Evolutionary conservation across 805 yeast species (phyloP), one percentile per base, ranked within the genome.

Genomic region (Danielia oregonensis): DNA sequence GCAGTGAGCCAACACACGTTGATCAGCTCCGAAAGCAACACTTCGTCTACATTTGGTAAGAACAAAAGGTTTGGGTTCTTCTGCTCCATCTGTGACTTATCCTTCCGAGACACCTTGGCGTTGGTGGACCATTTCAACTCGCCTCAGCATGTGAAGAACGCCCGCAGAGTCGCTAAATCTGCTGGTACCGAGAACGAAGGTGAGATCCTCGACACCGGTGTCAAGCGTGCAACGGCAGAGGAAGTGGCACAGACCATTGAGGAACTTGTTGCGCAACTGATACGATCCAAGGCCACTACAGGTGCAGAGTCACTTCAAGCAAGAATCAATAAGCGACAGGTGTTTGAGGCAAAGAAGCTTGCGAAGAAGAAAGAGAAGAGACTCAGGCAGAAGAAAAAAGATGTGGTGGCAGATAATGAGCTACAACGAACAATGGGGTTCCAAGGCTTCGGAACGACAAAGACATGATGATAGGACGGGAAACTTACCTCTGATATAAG

Each of bases 41-140:
- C 37, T 2, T 36, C 48, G 7, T 13, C 51, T 5, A 32, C 49
- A 1, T 52, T 12, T 45, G 68, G 52, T 34, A 58, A 46, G 28
- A 63, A 41, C 77, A 87, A 35, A 71, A 76, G 84, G 17, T 85
- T 86, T 40, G 96, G 97, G 15, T 91, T 91, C 59, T 74, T 74
- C 48, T 93, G 98, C 59, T 84, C 82, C 8, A 57, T 76, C 2
- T 93, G 98, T 58, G 76, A 82, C 43, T 57, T 86, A 38, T 81
- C 91, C 2, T 91, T 77, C 61, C 79, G 87, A 51, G 97, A 93
- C 54, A 82, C 84, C 37, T 61, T 87, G 46, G 83, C 87, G 42
- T 78, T 79, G 54, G 70, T 86, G 3, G 94, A 89, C 52, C 97
- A 93, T 61, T 64, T 86, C 51, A 87, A 86, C 51, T 78, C 87